Base-by-base conservation (phyloP, 495 filamentous ascomycete genomes). In the Xeromyces bisporus region DNA sequence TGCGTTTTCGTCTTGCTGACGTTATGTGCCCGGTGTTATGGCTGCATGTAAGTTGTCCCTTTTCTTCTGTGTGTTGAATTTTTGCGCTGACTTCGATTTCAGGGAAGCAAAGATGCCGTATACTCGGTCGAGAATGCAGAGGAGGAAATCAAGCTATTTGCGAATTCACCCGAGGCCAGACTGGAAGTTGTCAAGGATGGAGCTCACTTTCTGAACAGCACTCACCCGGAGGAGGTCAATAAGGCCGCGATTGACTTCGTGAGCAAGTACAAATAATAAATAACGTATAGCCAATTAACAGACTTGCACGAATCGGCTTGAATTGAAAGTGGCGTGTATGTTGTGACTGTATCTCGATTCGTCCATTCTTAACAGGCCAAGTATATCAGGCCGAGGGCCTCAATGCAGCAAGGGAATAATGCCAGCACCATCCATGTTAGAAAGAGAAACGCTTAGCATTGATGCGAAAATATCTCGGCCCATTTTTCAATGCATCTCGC, bases 141-240 rank as follows among this genome's bases (percentile, higher is more conserved):
- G 13, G 56, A 75, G 43, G 65, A 76, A 30, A 71, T 75, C 38
- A 57, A 68, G 40, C 47, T 68, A 16, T 76, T 79, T 35, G 62
- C 51, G 1, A 53, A 54, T 7, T 64, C 64, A 0, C 49, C 48
- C 8, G 63, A 71, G 40, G 62, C 63, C 1, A 51, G 53, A 14
- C 37, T 77, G 10, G 46, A 57, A 6, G 40, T 55, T 3, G 35
- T 76, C 0, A 51, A 74, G 9, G 64, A 53, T 2, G 74, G 67
- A 1, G 50, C 56, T 8, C 73, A 77, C 46, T 76, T 71, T 43
- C 38, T 77, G 34, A 69, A 58, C 38, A 60, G 54, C 1, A 63
- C 66, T 29, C 26, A 28, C 16, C 26, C 26, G 8, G 14, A 3
- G 2, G 26, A 28, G 26, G 26, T 28, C 8, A 15, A 28, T 15